Conservation (phyloP, 108 stramenopile species). For the Seminavis robusta region DNA sequence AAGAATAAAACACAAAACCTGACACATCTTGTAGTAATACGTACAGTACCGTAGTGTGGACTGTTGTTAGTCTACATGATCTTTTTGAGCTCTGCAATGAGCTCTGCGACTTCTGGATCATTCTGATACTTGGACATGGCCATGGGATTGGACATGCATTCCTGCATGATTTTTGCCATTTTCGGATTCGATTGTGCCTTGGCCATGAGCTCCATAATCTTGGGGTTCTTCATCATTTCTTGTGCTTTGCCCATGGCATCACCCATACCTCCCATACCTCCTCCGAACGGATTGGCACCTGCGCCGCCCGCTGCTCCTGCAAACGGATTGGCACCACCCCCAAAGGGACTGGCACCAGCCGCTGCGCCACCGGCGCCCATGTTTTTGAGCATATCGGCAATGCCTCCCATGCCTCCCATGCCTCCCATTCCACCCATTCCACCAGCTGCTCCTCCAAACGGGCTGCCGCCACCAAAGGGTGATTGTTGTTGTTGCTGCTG, state of each 20-base stretch:
- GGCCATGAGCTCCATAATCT: conserved; percentile 59
- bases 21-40: too few species aligned
- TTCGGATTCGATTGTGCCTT: conserved; percentile 74
- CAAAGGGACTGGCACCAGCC: conserved; percentile 21
- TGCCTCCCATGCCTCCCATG: conserved; percentile 57
- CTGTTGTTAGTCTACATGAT: conserved; percentile 53
- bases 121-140: conserved; percentile 75
- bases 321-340: conserved; percentile 27
- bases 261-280: conserved; percentile 28
- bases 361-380: conserved; percentile 51
- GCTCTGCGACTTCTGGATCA: conserved; percentile 73
- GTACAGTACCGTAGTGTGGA: too few species aligned
- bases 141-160: conserved; percentile 84
- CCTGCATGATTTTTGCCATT: conserved; percentile 68
- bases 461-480: conserved; percentile 21
- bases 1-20: too few species aligned
- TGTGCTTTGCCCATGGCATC: conserved; percentile 70
- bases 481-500: conserved; percentile 1
- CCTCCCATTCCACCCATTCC: conserved; percentile 25
- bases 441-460: conserved; percentile 46
- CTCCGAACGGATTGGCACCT: conserved; percentile 29
- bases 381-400: conserved; percentile 71
- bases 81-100: conserved; percentile 64
- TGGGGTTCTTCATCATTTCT: conserved; percentile 80
- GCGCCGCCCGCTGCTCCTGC: too few species aligned